Conservation (phyloP, 78 protist species). For the Speleostelium caveatum region DNA sequence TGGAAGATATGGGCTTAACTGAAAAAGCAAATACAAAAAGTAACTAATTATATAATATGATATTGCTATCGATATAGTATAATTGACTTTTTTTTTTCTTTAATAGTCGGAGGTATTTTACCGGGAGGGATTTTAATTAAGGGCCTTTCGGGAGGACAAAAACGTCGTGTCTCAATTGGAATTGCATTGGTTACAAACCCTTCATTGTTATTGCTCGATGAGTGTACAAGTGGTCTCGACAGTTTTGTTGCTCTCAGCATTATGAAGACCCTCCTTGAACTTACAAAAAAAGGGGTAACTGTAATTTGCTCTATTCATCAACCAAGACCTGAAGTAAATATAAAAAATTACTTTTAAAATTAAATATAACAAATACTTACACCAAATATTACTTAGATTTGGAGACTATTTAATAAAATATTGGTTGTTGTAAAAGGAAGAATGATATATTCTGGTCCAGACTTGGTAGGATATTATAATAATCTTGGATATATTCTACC, state of each 20-base stretch:
- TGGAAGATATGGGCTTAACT: neutral
- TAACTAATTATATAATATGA: no score
- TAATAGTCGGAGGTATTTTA: slow-evolving; percentile 33
- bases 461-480: slow-evolving; percentile 7
- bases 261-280: neutral
- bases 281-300: slow-evolving; percentile 58
- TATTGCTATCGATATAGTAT: no score
- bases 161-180: slow-evolving; percentile 83
- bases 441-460: slow-evolving; percentile 29
- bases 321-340: slow-evolving; percentile 33
- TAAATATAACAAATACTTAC: neutral
- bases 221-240: slow-evolving; percentile 80
- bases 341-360: no score
- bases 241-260: slow-evolving; percentile 8
- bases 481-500: slow-evolving; percentile 19
- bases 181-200: slow-evolving; percentile 86
- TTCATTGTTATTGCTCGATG: slow-evolving; percentile 43
- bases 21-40: slow-evolving; percentile 8
- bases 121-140: slow-evolving; percentile 33
- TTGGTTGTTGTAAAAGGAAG: slow-evolving; percentile 41
- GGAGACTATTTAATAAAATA: slow-evolving; percentile 11
- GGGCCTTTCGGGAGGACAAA: slow-evolving; percentile 93
- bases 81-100: no score
- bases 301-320: slow-evolving; percentile 55
- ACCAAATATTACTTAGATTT: slow-evolving; percentile 34